Evolutionary conservation across 305 asterid genomes (phyloP).

Genomic region (Fraxinus xanthoxyloides): DNA sequence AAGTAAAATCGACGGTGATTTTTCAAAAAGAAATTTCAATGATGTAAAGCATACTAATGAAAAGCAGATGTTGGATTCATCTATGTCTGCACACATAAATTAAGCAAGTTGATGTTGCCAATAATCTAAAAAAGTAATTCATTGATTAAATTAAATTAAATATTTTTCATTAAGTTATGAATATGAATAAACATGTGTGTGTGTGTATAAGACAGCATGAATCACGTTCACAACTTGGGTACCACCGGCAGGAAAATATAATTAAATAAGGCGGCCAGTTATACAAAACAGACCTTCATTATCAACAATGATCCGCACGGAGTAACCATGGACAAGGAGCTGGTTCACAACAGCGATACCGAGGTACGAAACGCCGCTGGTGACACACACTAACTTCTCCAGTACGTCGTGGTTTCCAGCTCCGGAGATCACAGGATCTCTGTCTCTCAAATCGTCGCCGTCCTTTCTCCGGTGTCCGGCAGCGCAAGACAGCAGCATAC

Average conservation of each 20-base stretch:
- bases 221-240: neutral
- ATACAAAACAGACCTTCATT: conserved; percentile 53
- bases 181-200: neutral
- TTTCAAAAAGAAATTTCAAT: neutral
- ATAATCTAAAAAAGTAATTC: neutral
- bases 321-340: conserved; percentile 78
- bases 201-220: neutral
- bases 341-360: conserved; percentile 82
- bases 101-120: neutral
- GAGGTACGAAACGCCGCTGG: conserved; percentile 82
- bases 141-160: neutral
- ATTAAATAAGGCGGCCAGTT: neutral
- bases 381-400: conserved; percentile 72
- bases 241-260: neutral
- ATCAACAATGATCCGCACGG: conserved; percentile 73
- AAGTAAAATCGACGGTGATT: neutral
- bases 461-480: conserved; percentile 61
- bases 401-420: conserved; percentile 33
- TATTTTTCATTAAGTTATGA: neutral
- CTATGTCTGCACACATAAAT: neutral
- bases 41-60: neutral
- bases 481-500: conserved; percentile 73
- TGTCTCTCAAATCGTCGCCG: conserved; percentile 30
- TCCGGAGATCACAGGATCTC: neutral
- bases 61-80: neutral